Evolutionary conservation across 306 rosid genomes (phyloP).

Genomic region (Cucurbita ficifolia): DNA sequence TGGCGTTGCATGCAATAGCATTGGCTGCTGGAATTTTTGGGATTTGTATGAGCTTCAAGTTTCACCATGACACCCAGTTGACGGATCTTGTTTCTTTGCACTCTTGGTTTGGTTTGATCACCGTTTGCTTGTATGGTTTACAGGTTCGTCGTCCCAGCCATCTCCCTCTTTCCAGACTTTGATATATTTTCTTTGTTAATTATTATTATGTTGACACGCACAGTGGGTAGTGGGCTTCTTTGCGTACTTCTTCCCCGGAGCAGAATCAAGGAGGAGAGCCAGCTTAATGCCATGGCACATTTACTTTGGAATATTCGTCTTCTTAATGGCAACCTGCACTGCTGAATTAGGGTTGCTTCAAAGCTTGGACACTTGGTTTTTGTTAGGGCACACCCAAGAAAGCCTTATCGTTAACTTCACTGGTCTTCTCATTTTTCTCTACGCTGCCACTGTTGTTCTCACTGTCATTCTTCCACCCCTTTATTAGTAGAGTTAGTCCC

Average conservation of each 20-base stretch:
- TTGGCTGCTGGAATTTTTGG: conserved; percentile 37
- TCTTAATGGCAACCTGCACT: conserved; percentile 32
- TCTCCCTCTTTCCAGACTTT: background rate
- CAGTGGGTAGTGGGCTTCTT: conserved; percentile 31
- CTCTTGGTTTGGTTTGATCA: conserved; percentile 61
- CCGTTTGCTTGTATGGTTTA: conserved; percentile 33
- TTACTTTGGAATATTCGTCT: conserved; percentile 36
- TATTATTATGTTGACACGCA: background rate
- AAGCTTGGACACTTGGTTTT: background rate
- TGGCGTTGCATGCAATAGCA: conserved; percentile 41
- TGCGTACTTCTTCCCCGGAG: conserved; percentile 32
- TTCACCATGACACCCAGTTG: conserved; percentile 4
- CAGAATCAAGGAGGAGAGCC: conserved; percentile 28
- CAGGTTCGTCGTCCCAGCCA: conserved; percentile 24
- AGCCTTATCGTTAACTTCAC: conserved; percentile 45
- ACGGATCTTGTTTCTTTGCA: conserved; percentile 34
- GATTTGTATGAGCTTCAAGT: conserved; percentile 27
- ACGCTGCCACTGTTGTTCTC: conserved; percentile 31
- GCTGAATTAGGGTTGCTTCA: conserved; percentile 35
- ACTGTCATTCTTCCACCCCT: conserved; percentile 35
- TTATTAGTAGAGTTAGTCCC: background rate
- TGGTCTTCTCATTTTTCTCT: conserved; percentile 44
- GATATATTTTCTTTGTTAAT: background rate
- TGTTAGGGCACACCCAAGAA: conserved; percentile 12
- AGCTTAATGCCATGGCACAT: conserved; percentile 49